Base-by-base conservation (phyloP, 2,329 filamentous ascomycete species). In the Amphichorda felina region DNA sequence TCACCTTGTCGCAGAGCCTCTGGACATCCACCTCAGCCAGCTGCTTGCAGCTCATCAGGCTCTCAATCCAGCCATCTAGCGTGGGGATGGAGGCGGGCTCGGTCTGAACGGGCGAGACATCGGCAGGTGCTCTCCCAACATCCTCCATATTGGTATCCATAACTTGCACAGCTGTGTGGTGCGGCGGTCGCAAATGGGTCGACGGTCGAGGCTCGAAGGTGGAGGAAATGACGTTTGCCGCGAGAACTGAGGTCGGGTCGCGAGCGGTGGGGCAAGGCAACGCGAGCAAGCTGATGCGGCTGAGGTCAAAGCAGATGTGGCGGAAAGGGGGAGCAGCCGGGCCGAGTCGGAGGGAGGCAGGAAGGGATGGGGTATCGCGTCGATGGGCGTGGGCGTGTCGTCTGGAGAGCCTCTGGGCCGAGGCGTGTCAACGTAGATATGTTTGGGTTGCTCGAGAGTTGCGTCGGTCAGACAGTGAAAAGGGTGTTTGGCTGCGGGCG, bases 121-220 rank as follows among this genome's bases (percentile, higher is more conserved):
- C 82, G 57, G 84, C 74, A 45, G 87, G 83, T 53, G 82, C 79
- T 64, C 88, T 84, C 54, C 82, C 83, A 50, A 94, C 87, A 59
- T 98, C 91, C 69, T 95, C 89, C 91, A 98, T 98, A 64, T 93
- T 94, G 55, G 87, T 94, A 63, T 98, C 89, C 87, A 95, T 94
- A 43, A 36, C 19, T 33, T 14, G 17, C n/a, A 16, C n/a, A 15
- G 15, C 29, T 28, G 26, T 28, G 26, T n/a, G 26, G 10, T 13
- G 26, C 14, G 6, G n/a, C n/a, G n/a, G n/a, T n/a, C n/a, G n/a
- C n/a, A n/a, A n/a, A n/a, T n/a, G n/a, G n/a, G n/a, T n/a, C n/a
- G n/a, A n/a, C n/a, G 26, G 7, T 13, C 7, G 26, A 31, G 17
- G 29, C 17, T 15, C 9, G 29, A 31, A 16, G 9, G 29, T 9